Evolutionary conservation across 768 basidiomycete species (phyloP), one percentile per base, ranked within the genome.

Genomic region (Naematelia aurantialba): DNA sequence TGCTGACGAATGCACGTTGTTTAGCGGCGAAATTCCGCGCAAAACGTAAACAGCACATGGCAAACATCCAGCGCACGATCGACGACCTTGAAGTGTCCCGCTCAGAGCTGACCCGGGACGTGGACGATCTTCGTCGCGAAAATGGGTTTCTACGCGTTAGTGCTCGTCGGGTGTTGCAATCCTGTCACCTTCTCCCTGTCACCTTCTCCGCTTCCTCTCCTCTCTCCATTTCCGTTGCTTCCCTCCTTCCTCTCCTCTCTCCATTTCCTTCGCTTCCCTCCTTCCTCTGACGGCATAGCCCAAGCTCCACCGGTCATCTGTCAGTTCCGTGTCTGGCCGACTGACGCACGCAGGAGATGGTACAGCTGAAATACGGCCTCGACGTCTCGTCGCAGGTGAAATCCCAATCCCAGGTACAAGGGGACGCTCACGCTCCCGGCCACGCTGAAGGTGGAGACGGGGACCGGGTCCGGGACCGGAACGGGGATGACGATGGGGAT

Each of bases 21-120:
- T n/a, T n/a, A 65, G 67, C 67, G 24, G 67, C 67, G 14, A 61
- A 62, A 29, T 68, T 68, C 53, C 25, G 67, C 11, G 62, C 62
- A 10, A 68, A 68, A 49, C 51, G 49, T 31, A 65, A 63, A 49
- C 52, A 62, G 27, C 58, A 62, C 19, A 39, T 62, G 27, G 52
- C 46, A 26, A 22, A 19, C 12, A 45, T 68, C 5, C 60, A 58
- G 31, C 52, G 58, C 1, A 58, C 39, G 13, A 59, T 68, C n/a
- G 17, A 27, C 5, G 67, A 68, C 5, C 45, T 68, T 1, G 61
- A 65, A 48, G 49, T n/a, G 17, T 56, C 59, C 34, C 53, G 63
- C 5, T 31, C 55, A 21, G 57, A 58, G 11, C 29, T 68, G 19
- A 45, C 52, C 14, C 45, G 46, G 21, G 58, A 65, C 21, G 67